phyloP scores from a whole-genome alignment of 768 basidiomycete genomes.

The Pulveroboletus ravenelii region DNA sequence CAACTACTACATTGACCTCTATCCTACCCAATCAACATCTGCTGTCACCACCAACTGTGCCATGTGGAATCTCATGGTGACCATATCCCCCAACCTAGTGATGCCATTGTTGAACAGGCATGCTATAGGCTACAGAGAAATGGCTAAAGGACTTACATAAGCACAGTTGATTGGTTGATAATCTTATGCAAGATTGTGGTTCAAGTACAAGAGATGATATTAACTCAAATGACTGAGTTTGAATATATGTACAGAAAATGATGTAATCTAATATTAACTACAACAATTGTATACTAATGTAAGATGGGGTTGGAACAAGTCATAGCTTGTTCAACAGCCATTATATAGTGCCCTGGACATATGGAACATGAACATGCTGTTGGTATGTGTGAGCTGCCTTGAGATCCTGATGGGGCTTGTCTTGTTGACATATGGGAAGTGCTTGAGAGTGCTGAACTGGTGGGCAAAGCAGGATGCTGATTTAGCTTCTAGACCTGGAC shows the following conservation, averaged over 20 bases:
- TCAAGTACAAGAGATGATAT: no score
- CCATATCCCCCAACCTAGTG: slow-evolving; percentile 23
- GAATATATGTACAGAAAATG: no score
- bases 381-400: slow-evolving; percentile 22
- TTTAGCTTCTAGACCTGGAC: background rate
- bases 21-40: slow-evolving; percentile 26
- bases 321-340: no score
- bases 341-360: slow-evolving; percentile 19
- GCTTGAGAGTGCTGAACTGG: slow-evolving; percentile 17
- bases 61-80: slow-evolving; percentile 16
- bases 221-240: no score
- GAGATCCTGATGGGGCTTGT: slow-evolving; percentile 20
- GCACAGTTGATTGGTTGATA: no score
- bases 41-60: slow-evolving; percentile 27
- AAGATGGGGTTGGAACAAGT: no score
- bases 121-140: no score
- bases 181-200: no score
- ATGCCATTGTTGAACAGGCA: no score
- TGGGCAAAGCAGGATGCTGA: slow-evolving; percentile 23
- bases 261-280: no score
- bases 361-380: slow-evolving; percentile 10
- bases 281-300: no score
- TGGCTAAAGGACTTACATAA: no score
- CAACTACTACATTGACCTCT: slow-evolving; percentile 30
- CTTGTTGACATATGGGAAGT: slow-evolving; percentile 20